Conservation (phyloP, 1,284 basidiomycete genomes). For the Cystobasidium sp. region DNA sequence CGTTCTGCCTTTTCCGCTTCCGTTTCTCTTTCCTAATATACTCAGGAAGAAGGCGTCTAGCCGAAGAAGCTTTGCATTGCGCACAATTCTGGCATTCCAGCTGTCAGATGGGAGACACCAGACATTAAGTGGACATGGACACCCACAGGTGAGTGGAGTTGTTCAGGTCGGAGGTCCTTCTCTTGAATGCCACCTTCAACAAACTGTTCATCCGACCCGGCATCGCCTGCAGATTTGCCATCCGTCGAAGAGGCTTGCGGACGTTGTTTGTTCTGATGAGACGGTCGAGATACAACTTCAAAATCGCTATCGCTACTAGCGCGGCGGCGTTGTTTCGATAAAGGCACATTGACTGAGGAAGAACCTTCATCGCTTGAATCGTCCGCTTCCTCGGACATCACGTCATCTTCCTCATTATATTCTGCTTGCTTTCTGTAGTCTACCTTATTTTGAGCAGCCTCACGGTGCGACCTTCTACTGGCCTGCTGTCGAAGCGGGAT, state of each 20-base stretch:
- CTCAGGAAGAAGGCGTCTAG: conserved; percentile 21
- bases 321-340: background rate
- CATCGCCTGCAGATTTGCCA: background rate
- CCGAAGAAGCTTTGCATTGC: conserved; percentile 35
- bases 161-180: conserved; percentile 13
- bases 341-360: background rate
- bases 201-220: background rate
- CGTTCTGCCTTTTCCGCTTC: conserved; percentile 15
- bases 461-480: conserved; percentile 3
- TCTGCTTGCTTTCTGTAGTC: conserved; percentile 25
- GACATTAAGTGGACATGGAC: background rate
- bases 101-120: background rate
- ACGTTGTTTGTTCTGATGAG: background rate
- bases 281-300: background rate
- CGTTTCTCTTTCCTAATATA: conserved; percentile 30
- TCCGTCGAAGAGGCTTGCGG: background rate
- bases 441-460: conserved; percentile 16
- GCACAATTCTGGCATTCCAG: conserved; percentile 9
- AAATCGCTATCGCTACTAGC: background rate
- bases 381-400: background rate
- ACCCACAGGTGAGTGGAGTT: conserved; percentile 24
- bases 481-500: background rate
- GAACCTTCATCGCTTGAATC: background rate
- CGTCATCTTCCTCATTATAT: conserved; percentile 27
- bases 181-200: background rate